Evolutionary conservation across 2,329 filamentous ascomycete species (phyloP).

Genomic region (Fusarium acutatum): DNA sequence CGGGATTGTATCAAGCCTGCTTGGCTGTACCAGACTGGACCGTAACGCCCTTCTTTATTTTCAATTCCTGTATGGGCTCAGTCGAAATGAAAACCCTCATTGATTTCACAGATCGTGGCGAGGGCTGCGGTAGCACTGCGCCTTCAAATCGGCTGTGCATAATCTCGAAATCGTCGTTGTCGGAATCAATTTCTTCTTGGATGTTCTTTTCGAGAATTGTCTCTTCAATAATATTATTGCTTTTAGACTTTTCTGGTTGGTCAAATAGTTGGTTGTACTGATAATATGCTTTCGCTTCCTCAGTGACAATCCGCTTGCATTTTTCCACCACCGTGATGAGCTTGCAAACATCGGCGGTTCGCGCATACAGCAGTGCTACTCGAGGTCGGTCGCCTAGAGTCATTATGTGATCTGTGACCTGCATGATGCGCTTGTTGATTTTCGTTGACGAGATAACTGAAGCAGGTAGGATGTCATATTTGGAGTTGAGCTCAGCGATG

Average conservation of each 20-base stretch:
- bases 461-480: slow-evolving; percentile 60
- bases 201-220: slow-evolving; percentile 48
- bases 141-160: slow-evolving; percentile 66
- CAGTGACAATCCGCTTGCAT: slow-evolving; percentile 63
- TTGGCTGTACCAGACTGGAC: slow-evolving; percentile 55
- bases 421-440: slow-evolving; percentile 63
- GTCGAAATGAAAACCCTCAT: slow-evolving; percentile 69
- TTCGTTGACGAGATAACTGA: slow-evolving; percentile 68
- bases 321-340: slow-evolving; percentile 75
- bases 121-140: slow-evolving; percentile 58
- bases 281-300: slow-evolving; percentile 58
- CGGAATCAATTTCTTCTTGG: slow-evolving; percentile 38
- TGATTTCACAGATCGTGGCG: slow-evolving; percentile 58
- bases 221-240: slow-evolving; percentile 53
- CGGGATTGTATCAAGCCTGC: background rate
- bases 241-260: slow-evolving; percentile 46
- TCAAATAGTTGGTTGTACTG: slow-evolving; percentile 68
- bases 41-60: slow-evolving; percentile 55
- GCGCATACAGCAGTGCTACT: slow-evolving; percentile 61
- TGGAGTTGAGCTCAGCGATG: slow-evolving; percentile 54
- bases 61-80: slow-evolving; percentile 63
- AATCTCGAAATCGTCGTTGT: slow-evolving; percentile 63
- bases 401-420: slow-evolving; percentile 56
- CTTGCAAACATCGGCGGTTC: slow-evolving; percentile 65
- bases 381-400: slow-evolving; percentile 37